Conservation (phyloP, 2,329 filamentous ascomycete species). For the Apiospora phragmitis region DNA sequence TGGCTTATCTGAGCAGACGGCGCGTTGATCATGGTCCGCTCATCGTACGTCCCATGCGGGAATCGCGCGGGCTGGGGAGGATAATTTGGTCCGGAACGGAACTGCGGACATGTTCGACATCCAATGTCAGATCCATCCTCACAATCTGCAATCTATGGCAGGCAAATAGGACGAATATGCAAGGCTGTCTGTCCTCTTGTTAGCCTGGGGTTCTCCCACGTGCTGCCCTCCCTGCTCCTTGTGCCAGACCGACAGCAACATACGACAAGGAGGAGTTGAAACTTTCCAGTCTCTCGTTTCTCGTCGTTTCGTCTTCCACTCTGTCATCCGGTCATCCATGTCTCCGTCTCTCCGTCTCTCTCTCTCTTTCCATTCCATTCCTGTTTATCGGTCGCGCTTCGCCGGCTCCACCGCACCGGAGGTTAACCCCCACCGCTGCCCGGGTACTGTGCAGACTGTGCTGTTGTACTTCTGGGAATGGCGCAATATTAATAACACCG, state of each 20-base stretch:
- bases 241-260: neutral
- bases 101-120: neutral
- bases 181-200: neutral
- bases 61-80: neutral
- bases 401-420: neutral
- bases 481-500: neutral
- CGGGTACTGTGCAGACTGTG: conserved; percentile 5
- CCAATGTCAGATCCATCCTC: neutral
- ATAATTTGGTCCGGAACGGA: neutral
- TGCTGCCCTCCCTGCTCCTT: neutral
- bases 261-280: neutral
- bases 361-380: neutral
- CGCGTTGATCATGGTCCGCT: neutral
- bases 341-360: neutral
- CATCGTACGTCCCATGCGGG: conserved; percentile 5
- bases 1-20: neutral
- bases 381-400: conserved; percentile 3
- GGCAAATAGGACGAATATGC: neutral
- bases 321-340: neutral
- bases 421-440: neutral
- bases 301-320: neutral
- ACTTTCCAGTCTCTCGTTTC: neutral
- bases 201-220: neutral
- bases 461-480: neutral
- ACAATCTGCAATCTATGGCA: neutral